Conservation (phyloP, 2,329 filamentous ascomycete genomes). For the Macroventuria anomochaeta region DNA sequence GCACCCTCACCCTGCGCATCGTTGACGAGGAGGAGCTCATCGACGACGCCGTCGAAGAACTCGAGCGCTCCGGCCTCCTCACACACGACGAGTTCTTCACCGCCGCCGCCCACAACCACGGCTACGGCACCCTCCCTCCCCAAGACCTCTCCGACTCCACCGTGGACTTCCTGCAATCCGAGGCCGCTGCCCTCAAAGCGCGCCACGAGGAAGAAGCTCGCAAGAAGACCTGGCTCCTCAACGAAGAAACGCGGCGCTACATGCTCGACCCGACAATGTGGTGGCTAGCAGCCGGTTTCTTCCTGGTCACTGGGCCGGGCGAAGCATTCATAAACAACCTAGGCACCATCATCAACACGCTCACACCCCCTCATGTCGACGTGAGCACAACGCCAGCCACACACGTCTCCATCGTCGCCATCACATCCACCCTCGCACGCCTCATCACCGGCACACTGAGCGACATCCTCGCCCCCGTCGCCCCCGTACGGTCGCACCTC, state of each 20-base stretch:
- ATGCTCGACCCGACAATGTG: conserved; percentile 93
- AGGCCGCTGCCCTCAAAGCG: conserved; percentile 54
- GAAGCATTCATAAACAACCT: conserved; percentile 98
- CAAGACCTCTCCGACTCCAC: conserved; percentile 56
- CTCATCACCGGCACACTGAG: conserved; percentile 89
- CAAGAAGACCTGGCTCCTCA: conserved; percentile 90
- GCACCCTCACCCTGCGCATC: conserved; percentile 75
- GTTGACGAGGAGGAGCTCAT: conserved; percentile 88
- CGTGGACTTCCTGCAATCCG: conserved; percentile 53
- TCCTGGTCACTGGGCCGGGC: conserved; percentile 91
- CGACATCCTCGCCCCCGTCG: conserved; percentile 75
- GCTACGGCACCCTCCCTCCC: conserved; percentile 68
- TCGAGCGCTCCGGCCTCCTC: conserved; percentile 86
- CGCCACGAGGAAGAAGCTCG: conserved; percentile 62
- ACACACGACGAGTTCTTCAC: conserved; percentile 76
- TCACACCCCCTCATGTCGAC: conserved; percentile 69
- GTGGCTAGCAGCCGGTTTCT: conserved; percentile 88
- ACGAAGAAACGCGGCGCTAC: conserved; percentile 87
- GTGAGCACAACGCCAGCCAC: conserved; percentile 72
- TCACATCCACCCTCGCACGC: conserved; percentile 88
- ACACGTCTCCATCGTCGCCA: conserved; percentile 89
- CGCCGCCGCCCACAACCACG: conserved; percentile 59
- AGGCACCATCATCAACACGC: conserved; percentile 87
- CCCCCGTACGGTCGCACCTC: conserved; percentile 63
- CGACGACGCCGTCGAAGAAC: conserved; percentile 84